These are phyloP conservation scores for Clitopilus passeckerianus DNA, from an alignment of 768 basidiomycete genomes.

Conservation along the genomic window DNA sequence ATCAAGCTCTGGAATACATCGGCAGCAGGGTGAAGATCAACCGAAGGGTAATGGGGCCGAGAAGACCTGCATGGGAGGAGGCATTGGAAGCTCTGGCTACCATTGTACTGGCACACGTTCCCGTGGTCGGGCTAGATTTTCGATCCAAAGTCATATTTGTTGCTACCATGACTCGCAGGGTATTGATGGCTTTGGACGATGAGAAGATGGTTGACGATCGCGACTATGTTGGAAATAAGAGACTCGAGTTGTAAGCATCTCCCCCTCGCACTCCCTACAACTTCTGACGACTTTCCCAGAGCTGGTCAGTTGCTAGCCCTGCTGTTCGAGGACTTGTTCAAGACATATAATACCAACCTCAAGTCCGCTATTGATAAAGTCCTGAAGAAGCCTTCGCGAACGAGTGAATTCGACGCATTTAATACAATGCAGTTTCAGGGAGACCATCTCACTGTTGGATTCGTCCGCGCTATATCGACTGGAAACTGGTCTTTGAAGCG, in stretches of 20 bases:
- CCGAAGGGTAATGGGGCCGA: constrained; percentile 71
- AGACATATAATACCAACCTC: constrained; percentile 95
- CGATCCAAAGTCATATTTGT: constrained; percentile 94
- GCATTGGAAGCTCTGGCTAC: constrained; percentile 96
- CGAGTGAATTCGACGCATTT: constrained; percentile 91
- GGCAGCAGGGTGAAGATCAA: constrained; percentile 91
- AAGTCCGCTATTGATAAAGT: constrained; percentile 96
- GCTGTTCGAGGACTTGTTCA: constrained; percentile 97
- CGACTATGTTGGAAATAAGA: constrained; percentile 99
- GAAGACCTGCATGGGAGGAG: constrained; percentile 88
- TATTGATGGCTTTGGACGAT: constrained; percentile 95
- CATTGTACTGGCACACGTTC: constrained; percentile 94
- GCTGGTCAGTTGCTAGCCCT: constrained; percentile 95
- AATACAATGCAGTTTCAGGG: constrained; percentile 94
- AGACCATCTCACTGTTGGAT: constrained; percentile 94
- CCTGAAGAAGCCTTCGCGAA: constrained; percentile 91
- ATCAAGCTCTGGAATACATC: constrained; percentile 94
- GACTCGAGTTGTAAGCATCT: constrained; percentile 81
- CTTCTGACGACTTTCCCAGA: constrained; percentile 33
- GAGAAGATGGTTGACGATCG: constrained; percentile 97
- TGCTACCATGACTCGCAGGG: constrained; percentile 94
- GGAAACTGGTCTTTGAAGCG: constrained; percentile 99
- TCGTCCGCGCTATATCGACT: constrained; percentile 95
- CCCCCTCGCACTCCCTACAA: constrained; percentile 1
- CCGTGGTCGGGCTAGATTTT: constrained; percentile 85